Evolutionary conservation across 768 basidiomycete genomes (phyloP).

Genomic region (Suillus alpinus): DNA sequence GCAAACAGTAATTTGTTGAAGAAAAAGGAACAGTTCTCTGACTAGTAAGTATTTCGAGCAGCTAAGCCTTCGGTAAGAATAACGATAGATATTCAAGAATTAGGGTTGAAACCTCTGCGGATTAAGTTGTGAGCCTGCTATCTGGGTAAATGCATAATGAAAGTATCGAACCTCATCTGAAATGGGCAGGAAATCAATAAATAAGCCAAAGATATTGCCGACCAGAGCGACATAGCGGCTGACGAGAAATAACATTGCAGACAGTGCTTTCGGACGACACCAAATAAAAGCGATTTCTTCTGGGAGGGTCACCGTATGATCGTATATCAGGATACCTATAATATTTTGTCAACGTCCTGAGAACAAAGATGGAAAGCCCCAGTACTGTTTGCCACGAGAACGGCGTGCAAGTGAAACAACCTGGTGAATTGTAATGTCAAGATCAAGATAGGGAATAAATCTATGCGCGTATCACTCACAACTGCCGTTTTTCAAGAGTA

Average conservation of each 20-base stretch:
- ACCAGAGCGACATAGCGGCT: conserved; percentile 49
- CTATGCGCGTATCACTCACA: no score
- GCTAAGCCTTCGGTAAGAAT: conserved; percentile 21
- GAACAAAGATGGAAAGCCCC: neutral
- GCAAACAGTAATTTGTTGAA: conserved; percentile 45
- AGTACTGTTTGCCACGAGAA: conserved; percentile 6
- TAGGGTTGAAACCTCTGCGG: conserved; percentile 6
- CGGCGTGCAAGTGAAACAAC: neutral
- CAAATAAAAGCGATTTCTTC: conserved; percentile 45
- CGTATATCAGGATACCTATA: conserved; percentile 28
- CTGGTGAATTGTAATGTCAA: neutral
- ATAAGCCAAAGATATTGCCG: conserved; percentile 32
- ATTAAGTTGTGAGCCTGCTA: neutral
- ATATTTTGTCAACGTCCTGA: neutral
- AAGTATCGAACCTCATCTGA: neutral
- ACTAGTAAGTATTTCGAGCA: conserved; percentile 38
- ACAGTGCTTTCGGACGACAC: conserved; percentile 36
- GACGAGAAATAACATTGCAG: conserved; percentile 44
- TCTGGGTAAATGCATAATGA: neutral
- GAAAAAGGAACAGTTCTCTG: conserved; percentile 40
- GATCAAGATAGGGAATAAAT: neutral
- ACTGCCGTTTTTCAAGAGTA: neutral
- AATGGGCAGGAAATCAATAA: conserved; percentile 25
- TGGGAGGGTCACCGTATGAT: conserved; percentile 27
- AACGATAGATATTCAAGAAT: neutral